Base-by-base conservation (phyloP, 106 monocot species). In the Amphibolis antarctica region DNA sequence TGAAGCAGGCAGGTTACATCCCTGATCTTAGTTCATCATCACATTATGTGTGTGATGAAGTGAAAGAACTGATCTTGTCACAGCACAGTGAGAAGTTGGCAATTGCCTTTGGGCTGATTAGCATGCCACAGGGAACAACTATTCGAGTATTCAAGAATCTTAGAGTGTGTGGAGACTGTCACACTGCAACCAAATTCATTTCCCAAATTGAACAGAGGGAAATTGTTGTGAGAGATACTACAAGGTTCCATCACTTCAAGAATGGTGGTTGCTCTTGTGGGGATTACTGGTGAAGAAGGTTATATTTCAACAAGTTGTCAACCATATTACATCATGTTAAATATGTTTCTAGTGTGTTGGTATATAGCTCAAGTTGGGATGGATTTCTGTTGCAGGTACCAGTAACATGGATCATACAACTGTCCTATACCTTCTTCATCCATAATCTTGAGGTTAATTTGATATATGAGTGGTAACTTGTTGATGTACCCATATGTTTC, bases 21-120 rank as follows among this genome's bases (percentile, higher is more conserved):
- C 22, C 9, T 31, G 28, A 17, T 58, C 12, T 80, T 77, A 65
- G 80, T 80, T 36, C 36, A 36, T 36, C 36, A 20, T 54, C 79
- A 57, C 85, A 86, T 71, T 78, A 86, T 79, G 44, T 86, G 1
- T 81, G 69, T 31, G 57, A 53, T 27, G 78, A 86, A 44, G 79
- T 81, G 60, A 86, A 79, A 66, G 77, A 81, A 47, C 81, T 76
- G 24, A 67, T 47, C 6, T 52, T 82, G 27, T 28, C 1, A 47
- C 76, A 64, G 58, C 81, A 82, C 59, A 78, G 79, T 9, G 85
- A 86, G 79, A 86, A 86, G 68, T 53, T 86, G 53, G 85, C 85
- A 11, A 67, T 86, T 23, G 78, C 73, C 3, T 81, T 81, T 54
- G 85, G 75, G 45, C 21, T 86, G 66, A 74, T 76, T 69, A 78